Evolutionary conservation across 768 basidiomycete species (phyloP), one percentile per base, ranked within the genome.

Genomic region (Panaeolus cyanescens): DNA sequence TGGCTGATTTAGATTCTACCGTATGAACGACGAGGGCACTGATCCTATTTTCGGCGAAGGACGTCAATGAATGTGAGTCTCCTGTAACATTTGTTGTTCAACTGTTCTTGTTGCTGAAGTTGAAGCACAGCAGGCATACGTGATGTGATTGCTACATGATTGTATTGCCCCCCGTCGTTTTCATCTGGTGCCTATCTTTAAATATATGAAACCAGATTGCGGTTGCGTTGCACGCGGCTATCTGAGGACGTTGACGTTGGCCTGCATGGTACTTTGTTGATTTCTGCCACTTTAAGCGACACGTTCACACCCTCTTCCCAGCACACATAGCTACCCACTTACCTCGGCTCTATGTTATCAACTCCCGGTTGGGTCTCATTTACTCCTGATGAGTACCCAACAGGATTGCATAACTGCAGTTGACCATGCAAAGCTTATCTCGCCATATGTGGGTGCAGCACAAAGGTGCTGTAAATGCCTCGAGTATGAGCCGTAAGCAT

Each of bases 241-340:
- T 50, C 22, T 15, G 8, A 28, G 45, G 25, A 28, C 45, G 45
- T 50, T 50, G 45, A 50, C 30, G 25, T 12, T 28, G 39, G 25
- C 30, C 30, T 50, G 45, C 25, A 3, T 50, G 45, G 15, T 50
- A 10, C 22, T 28, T 42, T 50, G 45, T 50, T 50, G 45, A 50
- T 13, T 28, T 50, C 22, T 50, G 45, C 25, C 45, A 50, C 30
- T 50, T 42, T 50, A 50, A 50, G 45, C 45, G 45, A 50, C 28
- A 50, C 13, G 12, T 50, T 50, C 45, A 50, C 4, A 15, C 22
- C 30, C 3, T 15, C 6, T 42, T 42, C 45, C 22, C 45, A 50
- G 45, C 13, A 28, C 25, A 50, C 45, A 50, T 50, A 50, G 45
- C 45, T 50, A 50, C 45, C 45, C 30, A 50, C 45, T 50, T 50